Evolutionary conservation across 768 basidiomycete genomes (phyloP).

Genomic region (Boletus subparvulus): DNA sequence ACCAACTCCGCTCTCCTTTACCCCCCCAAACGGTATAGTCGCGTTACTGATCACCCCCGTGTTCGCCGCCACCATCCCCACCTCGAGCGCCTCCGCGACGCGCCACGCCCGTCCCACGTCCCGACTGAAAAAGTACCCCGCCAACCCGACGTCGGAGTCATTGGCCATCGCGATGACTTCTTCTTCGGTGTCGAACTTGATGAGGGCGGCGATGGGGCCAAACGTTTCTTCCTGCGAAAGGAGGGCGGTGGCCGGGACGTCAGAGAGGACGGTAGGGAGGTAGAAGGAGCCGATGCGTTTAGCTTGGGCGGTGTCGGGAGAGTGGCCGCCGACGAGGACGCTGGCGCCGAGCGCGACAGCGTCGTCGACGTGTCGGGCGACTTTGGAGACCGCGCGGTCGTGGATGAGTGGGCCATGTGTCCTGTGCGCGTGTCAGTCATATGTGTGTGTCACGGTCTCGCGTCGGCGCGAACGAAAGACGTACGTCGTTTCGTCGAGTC

Average conservation of each 20-base stretch:
- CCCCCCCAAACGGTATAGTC: slow-evolving; percentile 83
- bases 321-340: slow-evolving; percentile 85
- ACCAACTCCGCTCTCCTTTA: slow-evolving; percentile 85
- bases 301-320: slow-evolving; percentile 41
- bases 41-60: slow-evolving; percentile 79
- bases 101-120: slow-evolving; percentile 92
- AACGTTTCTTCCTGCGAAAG: slow-evolving; percentile 90
- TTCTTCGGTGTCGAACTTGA: slow-evolving; percentile 91
- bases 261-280: slow-evolving; percentile 83
- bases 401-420: slow-evolving; percentile 98
- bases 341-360: slow-evolving; percentile 84
- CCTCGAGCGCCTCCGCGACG: slow-evolving; percentile 91
- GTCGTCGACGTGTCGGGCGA: slow-evolving; percentile 81
- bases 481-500: slow-evolving; percentile 74
- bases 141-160: slow-evolving; percentile 77
- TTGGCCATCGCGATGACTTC: slow-evolving; percentile 89
- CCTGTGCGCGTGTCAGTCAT: slow-evolving; percentile 34
- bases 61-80: slow-evolving; percentile 89
- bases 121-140: slow-evolving; percentile 89
- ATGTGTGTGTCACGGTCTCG: not conserved
- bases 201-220: slow-evolving; percentile 85
- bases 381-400: slow-evolving; percentile 80
- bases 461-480: slow-evolving; percentile 20
- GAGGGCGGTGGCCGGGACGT: slow-evolving; percentile 69
- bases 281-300: slow-evolving; percentile 59